phyloP scores from a whole-genome alignment of 257 asterid genomes.

The Nemophila menziesii region DNA sequence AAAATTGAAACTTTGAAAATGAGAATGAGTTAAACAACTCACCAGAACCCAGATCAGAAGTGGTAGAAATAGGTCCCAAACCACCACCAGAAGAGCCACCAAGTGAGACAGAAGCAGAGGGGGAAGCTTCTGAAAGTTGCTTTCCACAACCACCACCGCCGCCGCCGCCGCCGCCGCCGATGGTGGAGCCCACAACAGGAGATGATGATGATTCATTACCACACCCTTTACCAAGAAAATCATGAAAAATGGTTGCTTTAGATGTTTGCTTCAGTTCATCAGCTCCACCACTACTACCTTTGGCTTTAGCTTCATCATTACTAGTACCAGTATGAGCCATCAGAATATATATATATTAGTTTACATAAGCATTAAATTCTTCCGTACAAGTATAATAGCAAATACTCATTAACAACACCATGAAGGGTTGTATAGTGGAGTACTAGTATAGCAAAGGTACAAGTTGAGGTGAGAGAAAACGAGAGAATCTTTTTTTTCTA shows the following conservation, averaged over 20 bases:
- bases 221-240: conserved; percentile 64
- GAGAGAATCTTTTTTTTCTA: not conserved
- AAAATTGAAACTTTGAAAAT: conserved; percentile 1
- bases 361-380: conserved; percentile 1
- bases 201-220: conserved; percentile 25
- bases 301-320: conserved; percentile 19
- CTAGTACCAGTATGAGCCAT: conserved; percentile 70
- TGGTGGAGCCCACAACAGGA: conserved; percentile 17
- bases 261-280: conserved; percentile 31
- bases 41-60: conserved; percentile 88
- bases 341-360: conserved; percentile 1
- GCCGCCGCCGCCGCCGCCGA: conserved; percentile 19
- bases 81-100: conserved; percentile 37
- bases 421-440: not conserved
- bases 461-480: conserved; percentile 39
- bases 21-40: conserved; percentile 11
- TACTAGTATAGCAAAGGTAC: conserved; percentile 10
- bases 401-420: not conserved
- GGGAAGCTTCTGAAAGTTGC: conserved; percentile 48
- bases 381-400: conserved; percentile 1
- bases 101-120: conserved; percentile 37
- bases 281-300: conserved; percentile 12
- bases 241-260: conserved; percentile 56
- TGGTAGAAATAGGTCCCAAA: conserved; percentile 32
- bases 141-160: too few relatives aligned